These are phyloP conservation scores for Purpureocillium lavendulum DNA, from an alignment of 2,329 filamentous ascomycete genomes.

Conservation along the genomic window DNA sequence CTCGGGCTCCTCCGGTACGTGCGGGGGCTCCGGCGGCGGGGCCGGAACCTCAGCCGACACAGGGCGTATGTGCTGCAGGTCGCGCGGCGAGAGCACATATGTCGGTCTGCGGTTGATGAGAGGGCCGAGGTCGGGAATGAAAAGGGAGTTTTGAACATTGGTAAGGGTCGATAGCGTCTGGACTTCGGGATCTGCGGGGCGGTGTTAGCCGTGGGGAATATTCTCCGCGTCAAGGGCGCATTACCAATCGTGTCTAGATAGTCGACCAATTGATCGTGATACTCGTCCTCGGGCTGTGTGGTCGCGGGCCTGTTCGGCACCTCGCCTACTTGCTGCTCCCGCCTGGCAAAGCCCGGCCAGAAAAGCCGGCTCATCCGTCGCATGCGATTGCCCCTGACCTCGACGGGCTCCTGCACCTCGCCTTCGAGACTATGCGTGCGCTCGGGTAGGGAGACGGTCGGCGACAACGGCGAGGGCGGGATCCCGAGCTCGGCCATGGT, in stretches of 20 bases:
- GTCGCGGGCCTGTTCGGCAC: conserved; percentile 3
- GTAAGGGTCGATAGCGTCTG: conserved; percentile 76
- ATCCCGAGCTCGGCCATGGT: conserved; percentile 25
- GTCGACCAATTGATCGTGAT: conserved; percentile 29
- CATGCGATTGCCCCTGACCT: not conserved
- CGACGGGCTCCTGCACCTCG: not conserved
- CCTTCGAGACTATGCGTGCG: not conserved
- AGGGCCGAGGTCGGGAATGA: conserved; percentile 71
- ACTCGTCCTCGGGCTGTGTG: conserved; percentile 20
- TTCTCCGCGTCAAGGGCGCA: no score
- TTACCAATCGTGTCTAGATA: conserved; percentile 31
- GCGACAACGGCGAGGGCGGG: conserved; percentile 12
- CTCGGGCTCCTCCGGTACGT: conserved; percentile 5
- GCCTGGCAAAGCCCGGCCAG: conserved; percentile 1
- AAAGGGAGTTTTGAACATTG: conserved; percentile 85
- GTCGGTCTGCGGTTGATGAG: conserved; percentile 71
- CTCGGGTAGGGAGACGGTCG: conserved; percentile 17
- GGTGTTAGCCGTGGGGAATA: not conserved
- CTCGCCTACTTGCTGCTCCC: conserved; percentile 1
- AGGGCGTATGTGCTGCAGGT: conserved; percentile 8
- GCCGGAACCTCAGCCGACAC: conserved; percentile 9
- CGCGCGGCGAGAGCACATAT: conserved; percentile 57
- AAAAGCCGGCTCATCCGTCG: conserved; percentile 2
- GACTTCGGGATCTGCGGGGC: conserved; percentile 73
- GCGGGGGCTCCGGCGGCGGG: conserved; percentile 5